Base-by-base conservation (phyloP, 805 yeast genomes). In the Lipomyces kockii region DNA sequence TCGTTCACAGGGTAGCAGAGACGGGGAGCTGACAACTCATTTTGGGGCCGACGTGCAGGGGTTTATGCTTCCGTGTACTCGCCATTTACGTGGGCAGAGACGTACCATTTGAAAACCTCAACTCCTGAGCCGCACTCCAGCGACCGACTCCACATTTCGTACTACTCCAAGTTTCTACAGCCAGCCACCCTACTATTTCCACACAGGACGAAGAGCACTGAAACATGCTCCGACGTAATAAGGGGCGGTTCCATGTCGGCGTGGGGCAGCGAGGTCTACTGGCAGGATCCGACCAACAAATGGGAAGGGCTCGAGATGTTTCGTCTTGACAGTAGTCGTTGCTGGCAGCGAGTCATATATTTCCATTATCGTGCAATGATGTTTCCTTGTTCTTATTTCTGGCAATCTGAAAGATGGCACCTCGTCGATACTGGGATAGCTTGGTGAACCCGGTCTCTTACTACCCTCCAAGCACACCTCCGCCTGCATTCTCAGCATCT, bases 361-460 rank as follows among this genome's bases (percentile, higher is more conserved):
- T 53, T 20, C 17, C 34, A 22, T 53, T 25, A 22, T 53, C 34
- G 9, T 53, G 34, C 34, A 29, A 22, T 53, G 29, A 5, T 22
- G 17, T 25, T 53, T 12, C 34, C 17, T n/a, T 6, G 34, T 7
- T 14, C 34, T 20, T 9, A 27, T 6, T 20, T 53, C n/a, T 53
- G 9, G 49, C 20, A 43, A 43, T 1, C 22, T 43, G 22, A n/a
- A 43, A n/a, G 7, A 59, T 59, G 62, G 54, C 49, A 12, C 22
- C 55, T 17, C 54, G 59, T 17, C 46, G 58, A 9, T 53, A 61
- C 34, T 61, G 63, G 65, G 65, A 55, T 32, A 34, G 53, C 56
- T 46, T 34, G 39, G 56, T 20, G 20, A 35, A 52, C 7, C 55
- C 62, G n/a, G 25, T 37, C 27, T 27, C 54, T 4, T 52, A n/a